These are phyloP conservation scores for Blastocystis sp. DNA, from an alignment of 352 stramenopile genomes.

Conservation along the genomic window DNA sequence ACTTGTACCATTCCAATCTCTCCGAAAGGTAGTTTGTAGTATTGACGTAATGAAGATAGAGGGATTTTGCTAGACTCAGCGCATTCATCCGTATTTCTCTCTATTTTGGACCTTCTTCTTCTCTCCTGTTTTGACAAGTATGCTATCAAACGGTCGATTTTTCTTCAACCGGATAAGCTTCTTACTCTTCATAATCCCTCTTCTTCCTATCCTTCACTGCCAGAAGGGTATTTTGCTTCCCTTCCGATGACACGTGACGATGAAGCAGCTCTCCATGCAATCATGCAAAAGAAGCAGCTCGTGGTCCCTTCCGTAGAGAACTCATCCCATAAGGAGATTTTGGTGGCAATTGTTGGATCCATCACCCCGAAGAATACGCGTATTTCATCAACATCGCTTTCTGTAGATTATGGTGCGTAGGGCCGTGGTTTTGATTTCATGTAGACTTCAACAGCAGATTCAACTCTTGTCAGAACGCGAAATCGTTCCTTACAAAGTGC, in stretches of 20 bases:
- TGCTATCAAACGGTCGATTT: not conserved
- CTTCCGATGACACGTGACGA: constrained; percentile 1
- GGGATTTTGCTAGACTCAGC: not conserved
- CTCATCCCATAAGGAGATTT: not conserved
- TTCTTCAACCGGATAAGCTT: not conserved
- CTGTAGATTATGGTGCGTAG: constrained; percentile 10
- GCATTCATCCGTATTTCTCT: not conserved
- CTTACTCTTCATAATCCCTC: not conserved
- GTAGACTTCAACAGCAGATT: constrained; percentile 28
- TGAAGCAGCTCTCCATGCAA: not conserved
- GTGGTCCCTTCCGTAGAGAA: not conserved
- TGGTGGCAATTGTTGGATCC: not conserved
- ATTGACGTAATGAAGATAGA: not conserved
- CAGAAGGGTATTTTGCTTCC: constrained; percentile 12
- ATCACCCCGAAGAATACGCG: not conserved
- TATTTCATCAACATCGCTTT: not conserved
- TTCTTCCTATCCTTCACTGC: not conserved
- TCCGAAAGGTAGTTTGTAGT: not conserved
- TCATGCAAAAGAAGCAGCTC: constrained; percentile 6
- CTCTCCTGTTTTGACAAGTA: not conserved
- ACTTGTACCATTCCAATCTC: not conserved
- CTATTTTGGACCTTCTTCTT: constrained; percentile 34
- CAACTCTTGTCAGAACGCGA: not conserved
- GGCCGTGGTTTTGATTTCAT: not conserved
- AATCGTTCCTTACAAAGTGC: not conserved